phyloP scores from a whole-genome alignment of 2,329 filamentous ascomycete genomes.

The Botryotinia calthae region DNA sequence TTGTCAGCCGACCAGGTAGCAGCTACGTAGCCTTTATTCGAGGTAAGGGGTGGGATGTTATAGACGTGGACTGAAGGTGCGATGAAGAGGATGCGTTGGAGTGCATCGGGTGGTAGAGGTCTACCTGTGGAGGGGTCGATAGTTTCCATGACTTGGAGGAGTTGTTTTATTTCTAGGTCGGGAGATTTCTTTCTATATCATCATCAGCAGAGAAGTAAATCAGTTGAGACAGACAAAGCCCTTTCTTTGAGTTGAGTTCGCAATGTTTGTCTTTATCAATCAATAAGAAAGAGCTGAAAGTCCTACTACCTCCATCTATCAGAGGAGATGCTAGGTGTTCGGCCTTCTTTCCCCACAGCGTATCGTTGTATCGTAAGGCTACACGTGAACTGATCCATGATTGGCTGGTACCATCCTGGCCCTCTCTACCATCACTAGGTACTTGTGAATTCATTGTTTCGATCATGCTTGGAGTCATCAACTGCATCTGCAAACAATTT shows the following conservation, averaged over 20 bases:
- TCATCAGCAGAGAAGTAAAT: neutral
- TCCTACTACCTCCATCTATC: neutral
- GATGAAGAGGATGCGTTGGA: conserved; percentile 81
- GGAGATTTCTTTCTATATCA: neutral
- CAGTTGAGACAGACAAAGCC: neutral
- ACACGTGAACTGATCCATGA: neutral
- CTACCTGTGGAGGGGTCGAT: conserved; percentile 70
- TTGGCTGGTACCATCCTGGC: neutral
- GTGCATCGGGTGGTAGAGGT: conserved; percentile 69
- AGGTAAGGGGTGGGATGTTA: conserved; percentile 76
- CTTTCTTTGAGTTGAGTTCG: neutral
- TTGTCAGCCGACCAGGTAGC: conserved; percentile 71
- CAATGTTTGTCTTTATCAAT: neutral
- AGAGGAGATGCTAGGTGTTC: neutral
- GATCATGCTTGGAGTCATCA: conserved; percentile 1
- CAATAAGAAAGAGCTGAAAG: neutral
- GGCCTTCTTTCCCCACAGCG: conserved; percentile 7
- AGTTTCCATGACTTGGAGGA: conserved; percentile 32
- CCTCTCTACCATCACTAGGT: neutral
- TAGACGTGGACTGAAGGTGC: conserved; percentile 77
- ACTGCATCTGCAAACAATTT: neutral
- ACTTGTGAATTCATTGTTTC: neutral
- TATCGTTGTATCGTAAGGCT: neutral
- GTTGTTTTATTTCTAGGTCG: neutral
- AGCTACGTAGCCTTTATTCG: conserved; percentile 76